Conservation (phyloP, 345 rosid species). For the Diplotaxis tenuifolia region DNA sequence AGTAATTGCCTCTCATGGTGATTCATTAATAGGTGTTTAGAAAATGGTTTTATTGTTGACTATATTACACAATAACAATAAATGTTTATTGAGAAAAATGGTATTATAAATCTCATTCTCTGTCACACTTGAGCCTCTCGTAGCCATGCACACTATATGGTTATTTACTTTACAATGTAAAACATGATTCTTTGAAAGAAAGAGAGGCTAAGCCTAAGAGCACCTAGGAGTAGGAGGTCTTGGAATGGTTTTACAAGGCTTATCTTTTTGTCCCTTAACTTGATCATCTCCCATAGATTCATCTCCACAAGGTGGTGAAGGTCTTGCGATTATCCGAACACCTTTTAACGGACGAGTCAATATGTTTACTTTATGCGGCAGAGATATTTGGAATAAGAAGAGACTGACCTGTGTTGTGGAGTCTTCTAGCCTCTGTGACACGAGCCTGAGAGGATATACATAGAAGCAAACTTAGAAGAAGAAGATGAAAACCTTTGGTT, state of each 20-base stretch:
- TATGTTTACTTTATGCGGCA: background rate
- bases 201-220: background rate
- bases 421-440: background rate
- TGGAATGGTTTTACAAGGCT: background rate
- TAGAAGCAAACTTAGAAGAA: conserved; percentile 19
- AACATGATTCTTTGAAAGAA: background rate
- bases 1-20: background rate
- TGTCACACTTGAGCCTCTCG: too few species aligned
- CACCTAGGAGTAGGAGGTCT: background rate
- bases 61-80: conserved; percentile 6
- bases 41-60: conserved; percentile 9
- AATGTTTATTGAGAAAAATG: conserved; percentile 17
- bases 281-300: background rate
- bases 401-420: conserved; percentile 6
- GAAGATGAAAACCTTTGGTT: background rate
- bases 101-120: background rate
- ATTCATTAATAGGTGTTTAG: conserved; percentile 13
- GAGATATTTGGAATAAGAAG: background rate
- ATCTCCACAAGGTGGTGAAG: background rate
- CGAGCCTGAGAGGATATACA: conserved; percentile 11
- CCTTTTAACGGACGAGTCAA: background rate
- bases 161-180: background rate
- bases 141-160: too few species aligned
- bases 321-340: background rate
- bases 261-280: background rate